Conservation (phyloP, 345 rosid genomes). For the Melastoma malabathricum region DNA sequence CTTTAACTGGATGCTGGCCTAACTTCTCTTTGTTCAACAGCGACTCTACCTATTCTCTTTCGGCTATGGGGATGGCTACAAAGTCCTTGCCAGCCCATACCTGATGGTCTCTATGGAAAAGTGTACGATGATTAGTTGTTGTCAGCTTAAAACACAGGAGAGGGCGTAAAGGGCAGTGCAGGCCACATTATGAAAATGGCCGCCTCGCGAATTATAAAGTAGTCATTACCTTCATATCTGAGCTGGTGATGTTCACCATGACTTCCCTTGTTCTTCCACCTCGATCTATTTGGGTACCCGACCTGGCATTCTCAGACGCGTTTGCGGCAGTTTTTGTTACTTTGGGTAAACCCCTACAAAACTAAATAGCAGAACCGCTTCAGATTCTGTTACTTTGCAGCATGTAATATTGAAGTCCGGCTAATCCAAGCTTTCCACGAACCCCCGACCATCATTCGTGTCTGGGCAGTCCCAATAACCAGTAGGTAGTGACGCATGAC, state of each 20-base stretch:
- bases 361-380: no score
- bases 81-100: slow-evolving; percentile 27
- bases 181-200: no score
- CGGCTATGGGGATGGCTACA: slow-evolving; percentile 44
- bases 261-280: slow-evolving; percentile 79
- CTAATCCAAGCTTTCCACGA: slow-evolving; percentile 43
- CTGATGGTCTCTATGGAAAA: slow-evolving; percentile 37
- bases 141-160: not conserved
- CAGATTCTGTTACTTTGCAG: no score
- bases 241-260: slow-evolving; percentile 52
- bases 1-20: slow-evolving; percentile 56
- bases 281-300: slow-evolving; percentile 61
- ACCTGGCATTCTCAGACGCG: slow-evolving; percentile 66
- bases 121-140: slow-evolving; percentile 4
- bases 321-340: slow-evolving; percentile 35
- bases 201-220: no score
- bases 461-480: slow-evolving; percentile 78
- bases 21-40: slow-evolving; percentile 61
- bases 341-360: slow-evolving; percentile 20
- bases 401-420: slow-evolving; percentile 12
- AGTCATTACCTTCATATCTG: slow-evolving; percentile 35
- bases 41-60: slow-evolving; percentile 72
- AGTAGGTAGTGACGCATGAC: slow-evolving; percentile 13
- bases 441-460: slow-evolving; percentile 66
- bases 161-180: no score